These are phyloP conservation scores for Exserohilum rostratum DNA, from an alignment of 2,329 filamentous ascomycete genomes.

Conservation along the genomic window DNA sequence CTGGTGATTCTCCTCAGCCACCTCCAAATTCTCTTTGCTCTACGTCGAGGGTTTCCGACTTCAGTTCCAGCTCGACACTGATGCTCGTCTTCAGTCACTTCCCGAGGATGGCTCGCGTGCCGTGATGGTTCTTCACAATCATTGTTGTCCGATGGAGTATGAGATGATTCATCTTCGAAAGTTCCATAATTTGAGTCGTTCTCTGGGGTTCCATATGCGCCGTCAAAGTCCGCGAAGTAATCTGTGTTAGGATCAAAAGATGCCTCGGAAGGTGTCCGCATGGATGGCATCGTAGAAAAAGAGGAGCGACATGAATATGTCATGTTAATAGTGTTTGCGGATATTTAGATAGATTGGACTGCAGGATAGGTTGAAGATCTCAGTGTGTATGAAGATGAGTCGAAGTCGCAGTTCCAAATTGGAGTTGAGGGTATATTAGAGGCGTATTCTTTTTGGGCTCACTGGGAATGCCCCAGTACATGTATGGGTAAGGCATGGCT, in stretches of 20 bases:
- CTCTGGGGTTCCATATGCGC: not conserved
- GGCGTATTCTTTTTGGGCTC: not conserved
- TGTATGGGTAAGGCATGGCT: not conserved
- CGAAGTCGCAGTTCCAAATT: not conserved
- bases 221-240: conserved; percentile 5
- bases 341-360: not conserved
- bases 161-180: not conserved
- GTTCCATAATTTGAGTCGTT: not conserved
- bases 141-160: not conserved
- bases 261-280: not conserved
- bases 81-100: not conserved
- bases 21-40: not conserved
- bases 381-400: not conserved
- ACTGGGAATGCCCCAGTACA: not conserved
- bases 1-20: not conserved
- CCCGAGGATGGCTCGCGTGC: not conserved
- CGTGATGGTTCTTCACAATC: not conserved
- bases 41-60: not conserved
- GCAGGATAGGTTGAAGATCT: not conserved
- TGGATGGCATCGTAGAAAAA: conserved; percentile 6
- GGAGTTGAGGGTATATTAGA: not conserved
- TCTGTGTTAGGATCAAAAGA: not conserved
- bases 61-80: not conserved
- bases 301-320: conserved; percentile 3
- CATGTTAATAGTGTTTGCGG: not conserved